Evolutionary conservation across 2,329 filamentous ascomycete genomes (phyloP).

Genomic region (Monosporascus sp.): DNA sequence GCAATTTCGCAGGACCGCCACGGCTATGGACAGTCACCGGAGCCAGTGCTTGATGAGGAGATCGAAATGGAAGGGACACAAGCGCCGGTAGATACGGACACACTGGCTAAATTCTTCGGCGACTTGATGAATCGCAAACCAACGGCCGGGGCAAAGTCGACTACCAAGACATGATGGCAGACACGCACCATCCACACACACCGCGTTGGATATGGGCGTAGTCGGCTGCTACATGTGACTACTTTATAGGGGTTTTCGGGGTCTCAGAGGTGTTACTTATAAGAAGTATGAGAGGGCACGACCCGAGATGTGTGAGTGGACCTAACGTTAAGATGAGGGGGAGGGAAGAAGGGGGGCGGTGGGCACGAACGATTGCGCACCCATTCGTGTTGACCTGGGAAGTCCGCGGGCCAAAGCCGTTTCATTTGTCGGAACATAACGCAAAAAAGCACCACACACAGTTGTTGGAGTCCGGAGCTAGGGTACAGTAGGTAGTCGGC

Average conservation of each 20-base stretch:
- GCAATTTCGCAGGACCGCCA: conserved; percentile 46
- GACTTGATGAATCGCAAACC: conserved; percentile 53
- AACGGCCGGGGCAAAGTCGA: conserved; percentile 12
- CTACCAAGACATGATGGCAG: conserved; percentile 15
- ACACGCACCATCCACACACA: neutral
- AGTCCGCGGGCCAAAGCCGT: neutral
- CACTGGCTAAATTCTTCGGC: conserved; percentile 55
- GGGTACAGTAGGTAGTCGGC: too few relatives aligned
- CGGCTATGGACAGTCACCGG: conserved; percentile 43
- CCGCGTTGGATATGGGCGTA: neutral
- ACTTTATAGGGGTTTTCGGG: neutral
- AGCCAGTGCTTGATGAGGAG: conserved; percentile 33
- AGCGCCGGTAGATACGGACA: conserved; percentile 48
- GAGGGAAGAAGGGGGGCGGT: too few relatives aligned
- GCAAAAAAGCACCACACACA: neutral
- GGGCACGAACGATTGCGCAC: too few relatives aligned
- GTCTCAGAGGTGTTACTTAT: neutral
- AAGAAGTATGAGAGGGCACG: too few relatives aligned
- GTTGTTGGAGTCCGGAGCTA: neutral
- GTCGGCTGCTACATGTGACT: neutral
- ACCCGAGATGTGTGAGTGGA: too few relatives aligned
- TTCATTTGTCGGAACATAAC: neutral
- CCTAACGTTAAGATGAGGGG: too few relatives aligned
- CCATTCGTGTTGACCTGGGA: too few relatives aligned
- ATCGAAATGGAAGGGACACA: conserved; percentile 30